Conservation (phyloP, 805 yeast genomes). For the Starmerella apis region DNA sequence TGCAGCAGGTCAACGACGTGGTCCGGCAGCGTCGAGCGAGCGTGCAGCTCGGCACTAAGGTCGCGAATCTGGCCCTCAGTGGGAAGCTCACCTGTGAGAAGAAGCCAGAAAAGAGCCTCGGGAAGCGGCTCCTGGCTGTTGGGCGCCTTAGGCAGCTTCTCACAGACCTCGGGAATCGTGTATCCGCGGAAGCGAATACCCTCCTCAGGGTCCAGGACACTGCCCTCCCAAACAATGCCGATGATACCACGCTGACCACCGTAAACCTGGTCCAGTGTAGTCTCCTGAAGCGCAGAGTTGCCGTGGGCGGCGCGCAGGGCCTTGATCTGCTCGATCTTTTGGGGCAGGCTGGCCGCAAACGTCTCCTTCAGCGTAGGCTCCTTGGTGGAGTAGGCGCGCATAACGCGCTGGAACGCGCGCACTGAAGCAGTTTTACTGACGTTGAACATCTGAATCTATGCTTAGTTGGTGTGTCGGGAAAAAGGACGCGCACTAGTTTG, state of each 20-base stretch:
- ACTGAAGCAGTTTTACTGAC: constrained; percentile 13
- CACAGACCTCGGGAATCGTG: constrained; percentile 70
- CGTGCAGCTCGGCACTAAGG: constrained; percentile 65
- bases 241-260: constrained; percentile 89
- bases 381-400: constrained; percentile 27
- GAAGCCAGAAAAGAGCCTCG: constrained; percentile 73
- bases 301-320: constrained; percentile 85
- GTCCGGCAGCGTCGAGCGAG: constrained; percentile 65
- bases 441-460: constrained; percentile 13
- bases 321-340: constrained; percentile 82
- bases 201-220: constrained; percentile 72
- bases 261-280: constrained; percentile 66
- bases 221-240: constrained; percentile 82
- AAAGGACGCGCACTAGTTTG: background rate
- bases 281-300: constrained; percentile 61
- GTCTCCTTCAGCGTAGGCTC: constrained; percentile 70
- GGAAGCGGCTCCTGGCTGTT: constrained; percentile 60
- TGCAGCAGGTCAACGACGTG: constrained; percentile 66
- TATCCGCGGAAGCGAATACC: constrained; percentile 80
- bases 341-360: constrained; percentile 86
- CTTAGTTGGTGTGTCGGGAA: background rate
- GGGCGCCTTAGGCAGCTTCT: constrained; percentile 63
- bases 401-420: constrained; percentile 14
- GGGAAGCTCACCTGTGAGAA: constrained; percentile 76
- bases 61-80: constrained; percentile 58